Evolutionary conservation across 306 rosid species (phyloP).

Genomic region (Coriaria nepalensis): DNA sequence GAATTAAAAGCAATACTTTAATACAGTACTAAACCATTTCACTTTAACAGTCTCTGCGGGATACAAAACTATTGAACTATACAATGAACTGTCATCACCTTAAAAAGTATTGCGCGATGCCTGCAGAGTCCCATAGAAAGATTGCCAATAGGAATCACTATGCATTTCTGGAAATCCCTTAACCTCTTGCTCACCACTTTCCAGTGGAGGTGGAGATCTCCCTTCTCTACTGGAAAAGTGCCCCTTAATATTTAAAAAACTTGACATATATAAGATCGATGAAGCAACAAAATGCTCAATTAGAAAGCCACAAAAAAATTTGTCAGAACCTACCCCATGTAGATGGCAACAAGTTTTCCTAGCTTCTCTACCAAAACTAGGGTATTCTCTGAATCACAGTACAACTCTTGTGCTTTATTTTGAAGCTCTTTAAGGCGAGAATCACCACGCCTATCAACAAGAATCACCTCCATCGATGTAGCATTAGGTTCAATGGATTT

Average conservation of each 20-base stretch:
- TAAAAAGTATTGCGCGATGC: conserved; percentile 96
- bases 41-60: too few relatives aligned
- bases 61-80: neutral
- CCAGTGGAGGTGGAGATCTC: conserved; percentile 75
- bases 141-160: conserved; percentile 80
- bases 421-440: conserved; percentile 73
- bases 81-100: conserved; percentile 34
- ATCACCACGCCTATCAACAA: conserved; percentile 57
- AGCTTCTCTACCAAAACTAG: conserved; percentile 66
- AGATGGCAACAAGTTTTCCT: conserved; percentile 84
- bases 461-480: conserved; percentile 78
- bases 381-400: conserved; percentile 52
- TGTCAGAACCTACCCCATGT: conserved; percentile 62
- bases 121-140: conserved; percentile 83
- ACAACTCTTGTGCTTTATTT: conserved; percentile 73
- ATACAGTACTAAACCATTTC: too few relatives aligned
- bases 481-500: conserved; percentile 51
- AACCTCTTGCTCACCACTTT: conserved; percentile 65
- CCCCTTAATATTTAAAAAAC: conserved; percentile 47
- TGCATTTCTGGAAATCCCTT: conserved; percentile 65
- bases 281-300: neutral
- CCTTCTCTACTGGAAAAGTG: conserved; percentile 64
- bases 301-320: neutral
- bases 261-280: conserved; percentile 7
- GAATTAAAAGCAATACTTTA: too few relatives aligned